phyloP scores from a whole-genome alignment of 202 grass and related monocot genomes.

The Setaria viridis region DNA sequence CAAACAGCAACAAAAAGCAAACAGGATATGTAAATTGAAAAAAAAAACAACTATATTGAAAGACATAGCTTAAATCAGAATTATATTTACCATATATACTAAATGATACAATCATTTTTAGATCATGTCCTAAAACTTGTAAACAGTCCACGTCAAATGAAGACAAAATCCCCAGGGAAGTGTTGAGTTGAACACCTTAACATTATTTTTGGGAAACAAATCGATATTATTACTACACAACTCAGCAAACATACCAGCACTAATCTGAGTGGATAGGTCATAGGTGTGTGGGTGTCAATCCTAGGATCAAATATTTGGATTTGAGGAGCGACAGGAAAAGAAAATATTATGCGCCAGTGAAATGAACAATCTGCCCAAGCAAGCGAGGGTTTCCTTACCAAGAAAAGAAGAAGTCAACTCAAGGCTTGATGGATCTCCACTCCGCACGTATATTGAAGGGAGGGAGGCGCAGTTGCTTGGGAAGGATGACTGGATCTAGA shows the following conservation, averaged over 20 bases:
- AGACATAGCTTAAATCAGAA: not conserved
- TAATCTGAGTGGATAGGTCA: not conserved
- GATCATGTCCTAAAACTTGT: not conserved
- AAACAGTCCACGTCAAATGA: not conserved
- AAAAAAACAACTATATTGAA: not conserved
- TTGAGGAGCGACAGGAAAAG: not conserved
- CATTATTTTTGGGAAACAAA: not conserved
- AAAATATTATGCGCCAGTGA: not conserved
- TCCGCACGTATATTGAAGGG: not conserved
- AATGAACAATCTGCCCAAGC: not conserved
- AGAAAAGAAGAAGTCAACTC: not conserved
- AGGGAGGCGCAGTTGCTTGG: too few species aligned
- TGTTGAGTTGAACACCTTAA: not conserved
- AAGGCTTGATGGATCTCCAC: constrained; percentile 17
- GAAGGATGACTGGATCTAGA: constrained; percentile 2
- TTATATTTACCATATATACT: not conserved
- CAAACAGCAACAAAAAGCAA: not conserved
- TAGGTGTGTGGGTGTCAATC: not conserved
- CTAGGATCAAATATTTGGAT: not conserved
- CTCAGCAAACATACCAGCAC: not conserved
- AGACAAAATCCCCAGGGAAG: not conserved
- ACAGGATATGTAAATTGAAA: not conserved
- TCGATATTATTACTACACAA: not conserved
- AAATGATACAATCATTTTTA: not conserved
- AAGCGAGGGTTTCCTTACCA: constrained; percentile 21